Evolutionary conservation across 768 basidiomycete genomes (phyloP), one percentile per base, ranked within the genome.

Genomic region (Collybia nuda): DNA sequence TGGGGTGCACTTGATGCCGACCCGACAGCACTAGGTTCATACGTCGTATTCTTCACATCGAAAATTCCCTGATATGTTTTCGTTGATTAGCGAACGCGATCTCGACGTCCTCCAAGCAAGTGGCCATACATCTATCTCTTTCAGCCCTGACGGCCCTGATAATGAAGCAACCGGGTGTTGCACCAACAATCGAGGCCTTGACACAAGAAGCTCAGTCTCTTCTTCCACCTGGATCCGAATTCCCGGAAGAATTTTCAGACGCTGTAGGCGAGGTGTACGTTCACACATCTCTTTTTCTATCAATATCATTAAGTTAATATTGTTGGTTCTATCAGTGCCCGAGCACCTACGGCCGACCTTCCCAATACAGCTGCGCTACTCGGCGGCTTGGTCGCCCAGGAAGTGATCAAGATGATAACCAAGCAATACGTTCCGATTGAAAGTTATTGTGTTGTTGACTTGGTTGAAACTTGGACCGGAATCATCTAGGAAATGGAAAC

Each of bases 361-460:
- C 96, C 96, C 5, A 98, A 94, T 56, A 94, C 86, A 1, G 92
- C 96, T 0, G 95, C 95, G 1, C 84, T 98, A 61, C 73, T 98
- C 0, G 97, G 97, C 1, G 97, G 97, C 2, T 67, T 98, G 29
- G 87, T 98, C 17, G 93, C 95, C 21, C 97, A 99, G 59, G 97
- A 99, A 64, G 85, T 86, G 5, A 98, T 98, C 77, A 98, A 99
- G 78, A 78, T 98, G 70, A 87, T 96, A 60, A 99, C 96, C 50
- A 85, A 84, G 60, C 97, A 99, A 68, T 99, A 99, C 64, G 79
- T 95, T 12, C 95, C 97, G 6, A 79, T 96, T 55, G 82, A 87
- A 53, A 90, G 92, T 12, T 87, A 86, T 56, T 90, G 88, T 58
- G 77, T 92, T 19, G 73, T 96, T 42, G 94, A 98, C 69, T 77